These are phyloP conservation scores for Apiotrichum domesticum DNA, from an alignment of 1,284 basidiomycete species.

Conservation along the genomic window DNA sequence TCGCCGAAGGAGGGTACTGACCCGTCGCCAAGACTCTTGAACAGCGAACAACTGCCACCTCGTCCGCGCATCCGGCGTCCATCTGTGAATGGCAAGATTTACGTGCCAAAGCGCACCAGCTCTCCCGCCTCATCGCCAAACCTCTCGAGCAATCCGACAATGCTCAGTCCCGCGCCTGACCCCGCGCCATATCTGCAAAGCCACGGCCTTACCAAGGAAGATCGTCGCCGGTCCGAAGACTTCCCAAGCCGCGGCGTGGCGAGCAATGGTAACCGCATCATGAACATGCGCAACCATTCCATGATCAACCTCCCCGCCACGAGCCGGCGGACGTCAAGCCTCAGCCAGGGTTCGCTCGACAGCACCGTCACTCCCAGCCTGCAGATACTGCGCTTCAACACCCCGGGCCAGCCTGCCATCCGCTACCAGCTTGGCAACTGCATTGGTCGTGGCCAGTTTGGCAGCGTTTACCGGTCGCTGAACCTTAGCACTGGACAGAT, in stretches of 20 bases:
- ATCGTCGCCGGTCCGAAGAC: conserved; percentile 31
- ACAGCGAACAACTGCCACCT: conserved; percentile 9
- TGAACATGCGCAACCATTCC: conserved; percentile 27
- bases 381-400: conserved; percentile 70
- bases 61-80: conserved; percentile 14
- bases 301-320: conserved; percentile 32
- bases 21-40: conserved; percentile 1
- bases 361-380: conserved; percentile 53
- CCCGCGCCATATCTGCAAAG: not conserved
- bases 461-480: conserved; percentile 86
- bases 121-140: conserved; percentile 21
- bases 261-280: conserved; percentile 5
- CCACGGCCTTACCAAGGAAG: conserved; percentile 10
- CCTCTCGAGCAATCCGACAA: not conserved
- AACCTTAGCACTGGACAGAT: conserved; percentile 88
- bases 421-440: conserved; percentile 92
- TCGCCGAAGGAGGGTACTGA: conserved; percentile 27
- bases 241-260: conserved; percentile 5
- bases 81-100: conserved; percentile 30
- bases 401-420: conserved; percentile 65
- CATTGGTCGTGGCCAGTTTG: conserved; percentile 93
- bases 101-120: conserved; percentile 31
- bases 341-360: conserved; percentile 21
- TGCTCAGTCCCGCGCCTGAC: not conserved
- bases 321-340: conserved; percentile 16